A percentile compares a stretch with the other conserved stretches of the same genome.
These are phyloP conservation scores for Botrytis byssoidea DNA, from an alignment of 2,329 filamentous ascomycete species.

Conservation along the genomic window DNA sequence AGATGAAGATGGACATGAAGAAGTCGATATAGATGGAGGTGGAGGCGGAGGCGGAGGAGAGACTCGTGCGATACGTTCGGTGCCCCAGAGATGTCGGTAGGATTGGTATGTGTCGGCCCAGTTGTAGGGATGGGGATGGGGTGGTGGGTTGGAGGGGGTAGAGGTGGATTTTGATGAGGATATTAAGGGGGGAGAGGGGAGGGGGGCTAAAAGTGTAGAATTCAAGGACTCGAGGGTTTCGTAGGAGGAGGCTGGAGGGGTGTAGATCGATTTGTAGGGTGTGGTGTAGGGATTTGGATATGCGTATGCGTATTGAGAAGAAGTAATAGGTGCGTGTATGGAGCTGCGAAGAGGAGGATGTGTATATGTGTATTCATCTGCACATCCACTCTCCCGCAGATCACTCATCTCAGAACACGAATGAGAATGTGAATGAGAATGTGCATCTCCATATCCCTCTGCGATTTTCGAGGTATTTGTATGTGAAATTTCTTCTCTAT, in stretches of 20 bases:
- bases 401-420: background rate
- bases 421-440: background rate
- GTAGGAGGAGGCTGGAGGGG: background rate
- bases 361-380: background rate
- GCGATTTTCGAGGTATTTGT: background rate
- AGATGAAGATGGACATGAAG: no score
- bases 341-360: no score
- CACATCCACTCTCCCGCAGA: background rate
- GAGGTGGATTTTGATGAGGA: background rate
- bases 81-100: background rate
- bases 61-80: background rate
- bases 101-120: background rate
- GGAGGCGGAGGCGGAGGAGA: background rate
- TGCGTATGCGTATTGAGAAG: no score
- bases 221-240: rapidly evolving
- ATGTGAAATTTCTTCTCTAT: background rate
- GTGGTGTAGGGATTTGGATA: background rate
- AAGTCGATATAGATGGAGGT: background rate
- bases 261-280: background rate
- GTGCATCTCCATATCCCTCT: background rate
- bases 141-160: background rate
- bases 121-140: background rate
- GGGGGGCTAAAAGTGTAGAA: background rate
- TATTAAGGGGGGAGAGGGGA: no score
- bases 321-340: no score